Evolutionary conservation across 371 early-diverging fungal genomes (phyloP).

Genomic region (Batkoa obscura): DNA sequence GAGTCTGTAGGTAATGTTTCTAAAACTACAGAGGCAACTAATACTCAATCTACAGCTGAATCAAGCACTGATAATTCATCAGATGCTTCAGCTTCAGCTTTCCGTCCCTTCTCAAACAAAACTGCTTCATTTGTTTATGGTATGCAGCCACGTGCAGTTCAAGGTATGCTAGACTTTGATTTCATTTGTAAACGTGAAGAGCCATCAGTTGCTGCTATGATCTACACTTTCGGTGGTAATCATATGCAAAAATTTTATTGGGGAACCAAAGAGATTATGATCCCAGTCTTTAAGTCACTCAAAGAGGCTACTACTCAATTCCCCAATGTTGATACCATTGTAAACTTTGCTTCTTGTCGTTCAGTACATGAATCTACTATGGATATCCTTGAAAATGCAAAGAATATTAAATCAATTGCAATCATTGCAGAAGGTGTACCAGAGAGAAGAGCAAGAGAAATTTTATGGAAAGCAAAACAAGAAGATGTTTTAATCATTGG

Average conservation of each 20-base stretch:
- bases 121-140: slow-evolving; percentile 93
- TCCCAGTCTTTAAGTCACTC: slow-evolving; percentile 79
- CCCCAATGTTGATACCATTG: slow-evolving; percentile 85
- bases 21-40: slow-evolving; percentile 5
- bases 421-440: slow-evolving; percentile 98
- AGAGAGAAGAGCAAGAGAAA: slow-evolving; percentile 82
- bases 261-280: slow-evolving; percentile 92
- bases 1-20: slow-evolving; percentile 12
- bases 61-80: slow-evolving; percentile 9
- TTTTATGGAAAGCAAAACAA: slow-evolving; percentile 65
- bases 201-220: slow-evolving; percentile 97
- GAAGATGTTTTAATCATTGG: slow-evolving; percentile 81
- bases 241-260: slow-evolving; percentile 98
- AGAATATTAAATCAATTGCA: slow-evolving; percentile 68
- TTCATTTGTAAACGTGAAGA: slow-evolving; percentile 88
- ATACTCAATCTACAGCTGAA: slow-evolving; percentile 9
- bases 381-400: slow-evolving; percentile 53
- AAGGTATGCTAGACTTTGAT: slow-evolving; percentile 98
- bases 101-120: slow-evolving; percentile 65
- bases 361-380: slow-evolving; percentile 79
- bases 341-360: slow-evolving; percentile 96
- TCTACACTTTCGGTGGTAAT: slow-evolving; percentile 95
- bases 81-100: slow-evolving; percentile 24
- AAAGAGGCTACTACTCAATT: slow-evolving; percentile 65
- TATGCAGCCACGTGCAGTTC: slow-evolving; percentile 97